Evolutionary conservation across 164 flowering plant genomes (phyloP), one percentile per base, ranked within the genome.

Genomic region (Vitis cinerea): DNA sequence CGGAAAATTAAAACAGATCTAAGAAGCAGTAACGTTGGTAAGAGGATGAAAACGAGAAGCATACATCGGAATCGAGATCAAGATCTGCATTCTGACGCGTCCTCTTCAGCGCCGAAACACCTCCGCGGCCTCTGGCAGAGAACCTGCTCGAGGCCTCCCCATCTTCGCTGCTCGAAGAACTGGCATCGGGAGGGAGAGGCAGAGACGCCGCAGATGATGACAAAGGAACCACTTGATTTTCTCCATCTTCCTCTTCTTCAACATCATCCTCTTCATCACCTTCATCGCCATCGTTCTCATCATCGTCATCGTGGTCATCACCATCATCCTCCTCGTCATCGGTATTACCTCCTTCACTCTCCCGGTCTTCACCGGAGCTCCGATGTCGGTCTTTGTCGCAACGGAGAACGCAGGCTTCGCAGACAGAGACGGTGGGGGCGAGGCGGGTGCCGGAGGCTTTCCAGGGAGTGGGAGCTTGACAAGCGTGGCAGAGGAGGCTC

Each of bases 391-490:
- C 48, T 9, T 55, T 15, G 48, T 65, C 4, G 6, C 44, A 37
- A 11, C 61, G 54, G 15, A 52, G 12, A 16, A 71, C 67, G 64
- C 92, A 86, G 12, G 37, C 19, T 17, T 83, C 73, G 71, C 91
- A 89, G 16, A 86, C 76, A 13, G 91, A 84, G 10, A 83, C 73
- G 2, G 90, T 81, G 31, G 82, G 82, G 0, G 82, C 79, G 19
- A 87, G 83, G 66, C 72, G 83, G 16, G 77, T 51, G 2, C 98
- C 98, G 12, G 93, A 80, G 60, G 90, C 91, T 2, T 65, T 67
- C 98, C 96, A 90, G 9, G 89, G 84, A 49, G 94, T 90, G 16
- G 83, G 84, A 13, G 80, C 67, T 44, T 86, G 87, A 72, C 98
- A 93, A 2, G 57, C 71, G 9, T 78, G 86, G 79, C 94, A 89